These are phyloP conservation scores for Phytopythium mirpurense DNA, from an alignment of 352 stramenopile genomes.

Conservation along the genomic window DNA sequence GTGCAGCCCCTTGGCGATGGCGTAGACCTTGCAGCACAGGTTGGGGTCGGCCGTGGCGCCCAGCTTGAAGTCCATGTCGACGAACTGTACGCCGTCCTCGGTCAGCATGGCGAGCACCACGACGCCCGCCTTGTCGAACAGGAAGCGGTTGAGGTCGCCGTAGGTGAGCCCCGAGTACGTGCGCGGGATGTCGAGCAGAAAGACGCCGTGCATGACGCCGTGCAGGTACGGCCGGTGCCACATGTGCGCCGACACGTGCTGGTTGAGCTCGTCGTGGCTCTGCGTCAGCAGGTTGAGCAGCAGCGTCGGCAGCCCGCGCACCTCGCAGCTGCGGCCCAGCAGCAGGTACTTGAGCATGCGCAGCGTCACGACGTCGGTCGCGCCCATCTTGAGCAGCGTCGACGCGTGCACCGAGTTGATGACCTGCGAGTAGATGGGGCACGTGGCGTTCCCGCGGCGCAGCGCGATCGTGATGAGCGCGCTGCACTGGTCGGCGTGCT, in stretches of 20 bases:
- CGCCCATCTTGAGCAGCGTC: constrained; percentile 70
- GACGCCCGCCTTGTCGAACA: constrained; percentile 68
- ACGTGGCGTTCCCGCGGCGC: constrained; percentile 57
- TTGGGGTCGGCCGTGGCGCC: constrained; percentile 67
- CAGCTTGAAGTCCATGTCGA: constrained; percentile 78
- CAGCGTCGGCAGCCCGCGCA: constrained; percentile 59
- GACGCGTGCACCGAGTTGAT: constrained; percentile 60
- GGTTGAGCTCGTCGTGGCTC: constrained; percentile 44
- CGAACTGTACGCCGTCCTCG: constrained; percentile 54
- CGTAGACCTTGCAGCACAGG: constrained; percentile 77
- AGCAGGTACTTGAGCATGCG: constrained; percentile 73
- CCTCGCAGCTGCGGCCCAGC: constrained; percentile 56
- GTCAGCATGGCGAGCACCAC: constrained; percentile 67
- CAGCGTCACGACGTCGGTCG: constrained; percentile 64
- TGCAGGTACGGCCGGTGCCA: constrained; percentile 72
- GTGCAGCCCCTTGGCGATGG: constrained; percentile 49
- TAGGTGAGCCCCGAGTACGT: constrained; percentile 81
- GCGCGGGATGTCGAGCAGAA: constrained; percentile 69
- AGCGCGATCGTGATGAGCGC: constrained; percentile 72
- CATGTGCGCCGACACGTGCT: constrained; percentile 41
- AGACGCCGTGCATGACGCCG: constrained; percentile 65
- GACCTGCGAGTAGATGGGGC: constrained; percentile 75
- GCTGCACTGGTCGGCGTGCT: constrained; percentile 67
- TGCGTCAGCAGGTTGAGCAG: constrained; percentile 63
- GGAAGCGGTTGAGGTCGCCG: constrained; percentile 68